These are phyloP conservation scores for Kwoniella bestiolae DNA, from an alignment of 768 basidiomycete species.

Conservation along the genomic window DNA sequence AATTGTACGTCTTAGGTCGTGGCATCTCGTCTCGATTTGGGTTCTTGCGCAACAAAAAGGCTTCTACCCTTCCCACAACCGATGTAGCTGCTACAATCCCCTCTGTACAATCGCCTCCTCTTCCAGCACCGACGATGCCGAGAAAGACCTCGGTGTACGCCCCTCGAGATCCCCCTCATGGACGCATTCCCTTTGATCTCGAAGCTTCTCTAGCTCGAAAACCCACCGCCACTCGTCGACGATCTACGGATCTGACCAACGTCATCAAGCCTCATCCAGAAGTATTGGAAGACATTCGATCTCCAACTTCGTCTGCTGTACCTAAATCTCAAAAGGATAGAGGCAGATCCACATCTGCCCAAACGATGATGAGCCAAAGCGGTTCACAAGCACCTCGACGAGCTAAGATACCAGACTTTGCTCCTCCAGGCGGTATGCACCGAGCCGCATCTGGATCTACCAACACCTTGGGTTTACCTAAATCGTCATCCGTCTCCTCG, in stretches of 20 bases:
- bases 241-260: constrained; percentile 30
- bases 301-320: neutral
- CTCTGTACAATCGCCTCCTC: neutral
- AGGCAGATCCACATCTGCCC: constrained; percentile 35
- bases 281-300: constrained; percentile 14
- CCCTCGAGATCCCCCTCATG: constrained; percentile 23
- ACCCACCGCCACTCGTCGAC: constrained; percentile 21
- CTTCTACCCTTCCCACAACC: neutral
- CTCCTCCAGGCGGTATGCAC: neutral
- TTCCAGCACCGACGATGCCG: constrained; percentile 25
- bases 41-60: constrained; percentile 23
- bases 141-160: constrained; percentile 30
- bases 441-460: constrained; percentile 16
- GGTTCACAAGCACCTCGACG: constrained; percentile 10
- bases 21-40: constrained; percentile 20
- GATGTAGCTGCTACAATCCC: neutral
- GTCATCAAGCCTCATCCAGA: constrained; percentile 26
- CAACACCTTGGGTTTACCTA: constrained; percentile 35
- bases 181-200: constrained; percentile 15
- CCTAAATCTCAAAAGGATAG: constrained; percentile 14
- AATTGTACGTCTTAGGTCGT: constrained; percentile 1
- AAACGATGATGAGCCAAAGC: constrained; percentile 20
- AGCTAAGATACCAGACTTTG: constrained; percentile 32
- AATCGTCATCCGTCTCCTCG: constrained; percentile 30
- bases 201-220: constrained; percentile 23